Percentiles rank a stretch among this genome's conserved stretches.
Evolutionary conservation across 768 basidiomycete species (phyloP).

Genomic region (Gelatoporia subvermispora): DNA sequence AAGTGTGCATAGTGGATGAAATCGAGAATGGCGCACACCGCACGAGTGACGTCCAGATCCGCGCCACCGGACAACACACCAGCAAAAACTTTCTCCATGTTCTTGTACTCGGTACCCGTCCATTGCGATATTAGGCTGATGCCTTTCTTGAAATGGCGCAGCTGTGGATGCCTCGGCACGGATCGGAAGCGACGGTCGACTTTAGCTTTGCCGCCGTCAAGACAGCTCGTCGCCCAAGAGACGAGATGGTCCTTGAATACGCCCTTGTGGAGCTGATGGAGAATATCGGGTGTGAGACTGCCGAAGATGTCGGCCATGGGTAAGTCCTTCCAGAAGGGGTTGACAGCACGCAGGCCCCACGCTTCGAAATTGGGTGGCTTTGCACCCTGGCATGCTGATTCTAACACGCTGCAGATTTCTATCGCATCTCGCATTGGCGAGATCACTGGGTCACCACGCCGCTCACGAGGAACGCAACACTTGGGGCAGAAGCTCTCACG

Average conservation of each 20-base stretch:
- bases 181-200: constrained; percentile 32
- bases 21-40: constrained; percentile 15
- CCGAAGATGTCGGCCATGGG: constrained; percentile 32
- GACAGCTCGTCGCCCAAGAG: background rate
- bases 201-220: constrained; percentile 20
- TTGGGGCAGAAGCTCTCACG: constrained; percentile 23
- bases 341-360: constrained; percentile 10
- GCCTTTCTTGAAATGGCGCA: constrained; percentile 39
- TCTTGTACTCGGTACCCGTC: constrained; percentile 41
- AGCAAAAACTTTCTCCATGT: constrained; percentile 21
- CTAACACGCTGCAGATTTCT: background rate
- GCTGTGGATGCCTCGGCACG: constrained; percentile 25
- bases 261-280: constrained; percentile 45
- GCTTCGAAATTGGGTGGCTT: constrained; percentile 6
- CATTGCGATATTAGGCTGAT: constrained; percentile 37
- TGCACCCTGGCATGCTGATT: background rate
- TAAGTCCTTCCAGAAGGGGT: constrained; percentile 38
- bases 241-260: constrained; percentile 28
- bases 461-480: constrained; percentile 19
- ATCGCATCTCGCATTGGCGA: constrained; percentile 3
- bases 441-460: constrained; percentile 13
- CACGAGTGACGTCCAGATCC: background rate
- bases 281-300: constrained; percentile 31
- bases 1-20: constrained; percentile 24
- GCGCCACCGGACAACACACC: constrained; percentile 20